phyloP scores from a whole-genome alignment of 2,329 filamentous ascomycete genomes.

The Alternaria infectoria region DNA sequence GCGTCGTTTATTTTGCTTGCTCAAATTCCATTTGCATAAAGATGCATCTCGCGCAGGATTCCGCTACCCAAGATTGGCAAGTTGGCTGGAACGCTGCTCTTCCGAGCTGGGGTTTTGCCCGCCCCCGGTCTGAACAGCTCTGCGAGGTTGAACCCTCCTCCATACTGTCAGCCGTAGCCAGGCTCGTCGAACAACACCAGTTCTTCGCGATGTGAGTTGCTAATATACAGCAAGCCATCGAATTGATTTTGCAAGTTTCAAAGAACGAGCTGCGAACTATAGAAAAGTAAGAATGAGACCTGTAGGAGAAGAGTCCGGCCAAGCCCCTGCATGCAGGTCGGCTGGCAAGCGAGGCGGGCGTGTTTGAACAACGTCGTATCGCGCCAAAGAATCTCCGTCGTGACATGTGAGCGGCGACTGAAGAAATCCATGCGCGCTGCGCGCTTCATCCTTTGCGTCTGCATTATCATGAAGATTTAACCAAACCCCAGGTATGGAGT shows the following conservation, averaged over 20 bases:
- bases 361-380: background rate
- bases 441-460: constrained; percentile 1
- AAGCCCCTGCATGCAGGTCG: constrained; percentile 21
- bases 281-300: constrained; percentile 3
- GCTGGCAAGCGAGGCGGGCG: constrained; percentile 28
- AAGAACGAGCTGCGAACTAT: background rate
- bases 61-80: constrained; percentile 7
- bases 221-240: background rate
- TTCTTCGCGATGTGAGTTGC: background rate
- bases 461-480: constrained; percentile 13
- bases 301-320: background rate
- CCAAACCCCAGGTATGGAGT: constrained; percentile 17
- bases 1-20: background rate
- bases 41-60: constrained; percentile 1
- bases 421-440: background rate
- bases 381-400: background rate
- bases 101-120: background rate
- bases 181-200: background rate
- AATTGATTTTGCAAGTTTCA: background rate
- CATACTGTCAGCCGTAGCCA: background rate
- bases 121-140: background rate
- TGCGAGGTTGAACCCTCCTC: background rate
- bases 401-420: constrained; percentile 3
- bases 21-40: background rate
- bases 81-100: background rate